These are phyloP conservation scores for Fusarium sp. DNA, from an alignment of 2,329 filamentous ascomycete genomes.

Conservation along the genomic window DNA sequence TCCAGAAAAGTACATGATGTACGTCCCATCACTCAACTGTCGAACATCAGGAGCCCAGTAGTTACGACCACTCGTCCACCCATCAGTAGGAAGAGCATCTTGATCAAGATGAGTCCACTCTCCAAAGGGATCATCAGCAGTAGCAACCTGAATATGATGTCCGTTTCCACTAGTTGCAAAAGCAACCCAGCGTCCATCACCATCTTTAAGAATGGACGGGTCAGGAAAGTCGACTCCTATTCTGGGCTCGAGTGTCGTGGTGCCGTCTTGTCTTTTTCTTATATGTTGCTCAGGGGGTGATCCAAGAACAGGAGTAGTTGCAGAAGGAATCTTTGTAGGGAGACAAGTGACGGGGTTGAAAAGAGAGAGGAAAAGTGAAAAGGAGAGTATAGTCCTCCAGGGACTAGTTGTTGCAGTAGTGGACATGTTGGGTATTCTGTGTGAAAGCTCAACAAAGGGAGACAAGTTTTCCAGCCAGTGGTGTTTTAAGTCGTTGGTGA, in stretches of 20 bases:
- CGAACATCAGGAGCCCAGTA: conserved; percentile 74
- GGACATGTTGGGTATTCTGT: conserved; percentile 25
- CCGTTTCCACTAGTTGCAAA: conserved; percentile 67
- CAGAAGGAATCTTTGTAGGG: conserved; percentile 1
- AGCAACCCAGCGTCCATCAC: conserved; percentile 65
- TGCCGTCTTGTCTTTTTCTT: conserved; percentile 24
- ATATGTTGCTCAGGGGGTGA: conserved; percentile 17
- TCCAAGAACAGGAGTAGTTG: background rate
- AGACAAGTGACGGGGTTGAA: conserved; percentile 9
- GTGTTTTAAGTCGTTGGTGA: conserved; percentile 17
- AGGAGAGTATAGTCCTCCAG: conserved; percentile 17
- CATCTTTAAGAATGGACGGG: conserved; percentile 61
- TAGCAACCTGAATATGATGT: conserved; percentile 66
- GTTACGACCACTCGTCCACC: conserved; percentile 66
- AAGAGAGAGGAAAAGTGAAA: conserved; percentile 14
- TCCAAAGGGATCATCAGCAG: conserved; percentile 59
- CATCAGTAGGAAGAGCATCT: conserved; percentile 66
- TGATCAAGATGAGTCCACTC: conserved; percentile 61
- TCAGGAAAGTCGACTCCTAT: conserved; percentile 63
- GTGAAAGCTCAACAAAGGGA: background rate
- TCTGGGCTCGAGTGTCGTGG: conserved; percentile 20
- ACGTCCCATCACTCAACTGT: conserved; percentile 60
- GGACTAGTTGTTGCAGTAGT: background rate
- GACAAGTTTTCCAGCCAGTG: background rate
- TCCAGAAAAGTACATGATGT: conserved; percentile 71